Conservation (phyloP, 495 filamentous ascomycete genomes). For the Haplographium delicatum region DNA sequence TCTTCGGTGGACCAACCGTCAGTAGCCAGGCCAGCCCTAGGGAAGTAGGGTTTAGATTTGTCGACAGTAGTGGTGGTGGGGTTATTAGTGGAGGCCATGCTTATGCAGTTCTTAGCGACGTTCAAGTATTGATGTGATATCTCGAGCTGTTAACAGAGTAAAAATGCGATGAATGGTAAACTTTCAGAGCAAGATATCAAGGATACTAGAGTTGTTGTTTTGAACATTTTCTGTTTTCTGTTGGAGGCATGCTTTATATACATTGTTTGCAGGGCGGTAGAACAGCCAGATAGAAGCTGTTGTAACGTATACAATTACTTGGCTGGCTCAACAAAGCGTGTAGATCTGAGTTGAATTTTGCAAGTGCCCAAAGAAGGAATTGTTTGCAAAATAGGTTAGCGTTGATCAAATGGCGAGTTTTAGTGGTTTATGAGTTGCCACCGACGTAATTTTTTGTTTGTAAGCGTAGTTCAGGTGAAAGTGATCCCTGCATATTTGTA, state of each 20-base stretch:
- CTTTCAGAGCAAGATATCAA: neutral
- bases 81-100: constrained; percentile 14
- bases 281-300: no score
- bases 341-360: no score
- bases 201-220: neutral
- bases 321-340: no score
- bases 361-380: no score
- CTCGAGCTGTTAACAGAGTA: neutral
- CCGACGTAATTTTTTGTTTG: no score
- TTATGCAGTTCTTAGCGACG: neutral
- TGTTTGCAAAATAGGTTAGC: no score
- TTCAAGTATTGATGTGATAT: neutral
- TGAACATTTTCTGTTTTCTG: neutral
- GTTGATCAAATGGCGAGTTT: no score
- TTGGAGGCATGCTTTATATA: neutral
- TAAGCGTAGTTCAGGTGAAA: no score
- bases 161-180: neutral
- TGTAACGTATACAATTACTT: no score
- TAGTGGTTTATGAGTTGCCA: no score
- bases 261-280: no score
- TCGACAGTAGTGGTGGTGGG: constrained; percentile 5
- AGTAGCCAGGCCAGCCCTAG: constrained; percentile 10
- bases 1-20: constrained; percentile 38
- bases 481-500: no score
- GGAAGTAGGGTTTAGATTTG: constrained; percentile 26